Percentiles rank a stretch among this genome's conserved stretches.
These are phyloP conservation scores for Spinacia oleracea DNA, from an alignment of 179 eudicot genomes.

Conservation along the genomic window DNA sequence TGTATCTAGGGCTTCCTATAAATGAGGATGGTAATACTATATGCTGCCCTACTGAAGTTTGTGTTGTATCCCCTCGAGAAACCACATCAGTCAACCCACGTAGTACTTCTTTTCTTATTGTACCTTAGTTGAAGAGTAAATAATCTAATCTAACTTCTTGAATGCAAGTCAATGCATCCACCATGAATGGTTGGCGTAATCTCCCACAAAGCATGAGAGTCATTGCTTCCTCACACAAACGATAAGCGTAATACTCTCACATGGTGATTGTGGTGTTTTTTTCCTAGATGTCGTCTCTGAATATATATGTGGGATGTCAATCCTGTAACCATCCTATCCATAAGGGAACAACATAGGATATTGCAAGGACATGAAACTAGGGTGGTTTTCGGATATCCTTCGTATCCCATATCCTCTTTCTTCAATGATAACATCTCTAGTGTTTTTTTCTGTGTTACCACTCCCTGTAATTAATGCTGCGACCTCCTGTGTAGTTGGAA, in stretches of 20 bases:
- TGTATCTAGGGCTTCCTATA: conserved; percentile 28
- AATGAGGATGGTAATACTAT: conserved; percentile 26
- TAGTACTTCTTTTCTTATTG: background rate
- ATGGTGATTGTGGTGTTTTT: background rate
- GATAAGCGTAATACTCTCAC: conserved; percentile 31
- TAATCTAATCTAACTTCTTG: conserved; percentile 19
- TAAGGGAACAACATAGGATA: background rate
- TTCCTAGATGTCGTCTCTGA: background rate
- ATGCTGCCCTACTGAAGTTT: background rate
- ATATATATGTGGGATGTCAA: background rate
- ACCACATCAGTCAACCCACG: background rate
- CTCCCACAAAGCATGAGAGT: background rate
- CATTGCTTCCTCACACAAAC: background rate
- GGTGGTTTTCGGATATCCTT: background rate
- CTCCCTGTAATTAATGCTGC: background rate
- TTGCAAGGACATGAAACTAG: background rate
- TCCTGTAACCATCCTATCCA: background rate
- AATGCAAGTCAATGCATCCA: conserved; percentile 20
- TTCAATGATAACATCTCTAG: background rate
- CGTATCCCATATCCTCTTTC: background rate
- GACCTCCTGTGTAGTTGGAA: background rate
- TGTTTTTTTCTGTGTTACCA: background rate
- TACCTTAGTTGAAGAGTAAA: conserved; percentile 2
- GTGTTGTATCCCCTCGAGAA: conserved; percentile 20
- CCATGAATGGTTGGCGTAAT: conserved; percentile 19